Evolutionary conservation across 257 asterid species (phyloP).

Genomic region (Ligustrum vulgare): DNA sequence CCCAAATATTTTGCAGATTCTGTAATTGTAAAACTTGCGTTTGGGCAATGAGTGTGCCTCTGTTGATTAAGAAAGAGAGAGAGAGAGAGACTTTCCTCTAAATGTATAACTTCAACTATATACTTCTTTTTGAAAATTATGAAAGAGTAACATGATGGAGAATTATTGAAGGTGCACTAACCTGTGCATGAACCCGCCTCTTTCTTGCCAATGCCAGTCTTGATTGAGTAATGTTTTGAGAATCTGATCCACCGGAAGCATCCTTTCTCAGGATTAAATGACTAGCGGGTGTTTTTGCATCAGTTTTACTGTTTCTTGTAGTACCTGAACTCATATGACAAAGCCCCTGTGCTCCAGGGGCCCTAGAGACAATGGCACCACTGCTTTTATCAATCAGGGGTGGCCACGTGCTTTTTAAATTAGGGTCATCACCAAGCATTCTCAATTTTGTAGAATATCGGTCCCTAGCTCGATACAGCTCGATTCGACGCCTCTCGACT

Average conservation of each 20-base stretch:
- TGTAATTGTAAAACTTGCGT: neutral
- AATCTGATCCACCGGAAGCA: constrained; percentile 52
- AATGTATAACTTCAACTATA: constrained; percentile 2
- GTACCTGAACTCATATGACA: constrained; percentile 38
- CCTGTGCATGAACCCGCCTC: constrained; percentile 82
- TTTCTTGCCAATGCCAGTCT: constrained; percentile 64
- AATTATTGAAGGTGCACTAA: constrained; percentile 24
- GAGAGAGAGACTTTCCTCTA: constrained; percentile 5
- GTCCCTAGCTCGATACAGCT: constrained; percentile 64
- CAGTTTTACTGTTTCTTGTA: constrained; percentile 45
- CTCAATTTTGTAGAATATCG: constrained; percentile 57
- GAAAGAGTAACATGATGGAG: constrained; percentile 7
- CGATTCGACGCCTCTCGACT: constrained; percentile 77
- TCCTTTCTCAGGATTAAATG: constrained; percentile 49
- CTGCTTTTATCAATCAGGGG: constrained; percentile 46
- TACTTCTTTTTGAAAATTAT: neutral
- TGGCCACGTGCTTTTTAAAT: constrained; percentile 47
- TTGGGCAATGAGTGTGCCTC: neutral
- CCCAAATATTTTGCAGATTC: constrained; percentile 4
- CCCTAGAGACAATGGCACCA: constrained; percentile 35
- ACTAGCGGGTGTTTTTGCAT: constrained; percentile 52
- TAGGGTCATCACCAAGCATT: constrained; percentile 50
- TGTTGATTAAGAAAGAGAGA: too few species aligned
- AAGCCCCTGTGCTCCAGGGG: constrained; percentile 45
- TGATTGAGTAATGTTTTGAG: constrained; percentile 57